Conservation (phyloP, 495 filamentous ascomycete species). For the Staphylotrichum tortipilum region DNA sequence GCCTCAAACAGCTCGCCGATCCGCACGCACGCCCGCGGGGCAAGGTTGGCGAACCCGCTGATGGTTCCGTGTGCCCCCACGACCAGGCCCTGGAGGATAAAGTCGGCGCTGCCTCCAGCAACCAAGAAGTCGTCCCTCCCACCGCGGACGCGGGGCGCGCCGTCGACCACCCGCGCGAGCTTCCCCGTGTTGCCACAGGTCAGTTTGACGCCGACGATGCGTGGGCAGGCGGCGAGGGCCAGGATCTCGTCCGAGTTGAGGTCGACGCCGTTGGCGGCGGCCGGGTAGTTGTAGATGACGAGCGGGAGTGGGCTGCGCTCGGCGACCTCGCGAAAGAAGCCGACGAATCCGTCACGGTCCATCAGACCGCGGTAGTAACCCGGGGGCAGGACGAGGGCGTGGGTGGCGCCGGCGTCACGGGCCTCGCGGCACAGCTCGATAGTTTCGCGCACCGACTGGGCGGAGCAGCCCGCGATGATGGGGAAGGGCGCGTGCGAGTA, state of each 20-base stretch:
- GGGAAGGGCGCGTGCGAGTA: conserved; percentile 55
- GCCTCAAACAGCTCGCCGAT: conserved; percentile 63
- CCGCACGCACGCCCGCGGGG: conserved; percentile 63
- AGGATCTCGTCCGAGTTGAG: conserved; percentile 76
- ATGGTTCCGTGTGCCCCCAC: conserved; percentile 73
- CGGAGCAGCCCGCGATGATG: conserved; percentile 64
- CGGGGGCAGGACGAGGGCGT: conserved; percentile 77
- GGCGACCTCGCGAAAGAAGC: conserved; percentile 66
- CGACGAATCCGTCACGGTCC: conserved; percentile 57
- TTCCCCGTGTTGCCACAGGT: conserved; percentile 85
- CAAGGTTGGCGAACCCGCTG: conserved; percentile 70
- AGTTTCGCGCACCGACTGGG: conserved; percentile 79
- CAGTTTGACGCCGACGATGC: conserved; percentile 77
- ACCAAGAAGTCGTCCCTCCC: conserved; percentile 55
- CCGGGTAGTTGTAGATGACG: conserved; percentile 80
- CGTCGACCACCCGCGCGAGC: conserved; percentile 66
- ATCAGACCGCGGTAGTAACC: conserved; percentile 72
- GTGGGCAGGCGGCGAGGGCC: conserved; percentile 60
- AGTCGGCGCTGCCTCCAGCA: conserved; percentile 76
- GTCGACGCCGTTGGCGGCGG: conserved; percentile 72
- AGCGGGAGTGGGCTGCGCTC: conserved; percentile 60
- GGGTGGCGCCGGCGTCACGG: conserved; percentile 65
- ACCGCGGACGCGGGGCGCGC: conserved; percentile 31
- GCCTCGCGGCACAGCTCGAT: conserved; percentile 74
- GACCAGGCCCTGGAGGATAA: conserved; percentile 67